A percentile compares a stretch with the other conserved stretches of the same genome.
Conservation (phyloP, 2,329 filamentous ascomycete genomes). For the Daldinia sp. region DNA sequence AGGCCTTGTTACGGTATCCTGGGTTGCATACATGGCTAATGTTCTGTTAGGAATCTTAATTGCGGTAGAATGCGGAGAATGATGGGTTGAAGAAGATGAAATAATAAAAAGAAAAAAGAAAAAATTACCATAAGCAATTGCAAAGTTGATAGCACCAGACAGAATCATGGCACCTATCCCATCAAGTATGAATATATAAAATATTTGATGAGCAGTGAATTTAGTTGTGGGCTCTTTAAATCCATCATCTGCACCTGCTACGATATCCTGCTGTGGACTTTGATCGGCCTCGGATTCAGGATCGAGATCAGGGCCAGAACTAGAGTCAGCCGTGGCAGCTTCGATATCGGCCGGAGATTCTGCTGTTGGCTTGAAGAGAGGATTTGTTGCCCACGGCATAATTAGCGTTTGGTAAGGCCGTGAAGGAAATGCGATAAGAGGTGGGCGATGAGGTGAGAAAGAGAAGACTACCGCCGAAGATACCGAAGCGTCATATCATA, state of each 20-base stretch:
- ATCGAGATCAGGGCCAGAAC: not conserved
- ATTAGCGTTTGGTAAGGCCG: slow-evolving; percentile 3
- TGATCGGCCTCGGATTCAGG: not conserved
- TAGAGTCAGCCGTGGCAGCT: slow-evolving; percentile 9
- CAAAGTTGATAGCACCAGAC: slow-evolving; percentile 61
- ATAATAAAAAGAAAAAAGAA: not conserved
- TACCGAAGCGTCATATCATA: slow-evolving; percentile 27
- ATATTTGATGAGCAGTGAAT: slow-evolving; percentile 55
- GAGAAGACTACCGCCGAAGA: not conserved
- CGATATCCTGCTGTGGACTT: slow-evolving; percentile 12
- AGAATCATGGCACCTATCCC: slow-evolving; percentile 57
- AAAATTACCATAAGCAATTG: slow-evolving; percentile 59
- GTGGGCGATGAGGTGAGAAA: not conserved
- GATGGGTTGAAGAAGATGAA: slow-evolving; percentile 7
- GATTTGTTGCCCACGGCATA: slow-evolving; percentile 43
- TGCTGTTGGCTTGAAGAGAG: slow-evolving; percentile 32
- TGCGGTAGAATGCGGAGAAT: not conserved
- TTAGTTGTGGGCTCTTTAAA: slow-evolving; percentile 48
- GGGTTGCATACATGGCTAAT: slow-evolving; percentile 57
- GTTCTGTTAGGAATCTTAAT: slow-evolving; percentile 12
- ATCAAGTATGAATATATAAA: slow-evolving; percentile 59
- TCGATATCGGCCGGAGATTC: slow-evolving; percentile 33
- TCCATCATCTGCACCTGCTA: slow-evolving; percentile 9
- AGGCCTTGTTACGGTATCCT: slow-evolving; percentile 48
- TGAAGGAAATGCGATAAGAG: not conserved